A percentile compares a stretch with the other conserved stretches of the same genome.
Evolutionary conservation across 2,329 filamentous ascomycete species (phyloP).

Genomic region (Calonectria pauciramosa): DNA sequence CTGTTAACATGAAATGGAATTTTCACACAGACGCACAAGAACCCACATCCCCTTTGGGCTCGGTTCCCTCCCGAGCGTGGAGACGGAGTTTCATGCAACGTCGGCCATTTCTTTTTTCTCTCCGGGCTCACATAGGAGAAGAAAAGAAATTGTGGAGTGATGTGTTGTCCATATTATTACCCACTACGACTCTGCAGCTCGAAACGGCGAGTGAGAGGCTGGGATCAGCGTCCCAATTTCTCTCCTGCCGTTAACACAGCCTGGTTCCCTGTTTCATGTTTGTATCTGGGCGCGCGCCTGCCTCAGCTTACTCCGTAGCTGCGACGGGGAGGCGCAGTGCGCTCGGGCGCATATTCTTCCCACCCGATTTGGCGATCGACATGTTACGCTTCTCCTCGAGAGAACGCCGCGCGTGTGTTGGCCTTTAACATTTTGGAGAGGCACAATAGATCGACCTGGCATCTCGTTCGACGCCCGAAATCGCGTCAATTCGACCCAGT

Average conservation of each 20-base stretch:
- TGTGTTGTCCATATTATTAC: conserved; percentile 5
- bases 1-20: background rate
- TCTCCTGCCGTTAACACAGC: background rate
- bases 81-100: background rate
- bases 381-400: background rate
- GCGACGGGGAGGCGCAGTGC: background rate
- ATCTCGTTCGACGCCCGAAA: background rate
- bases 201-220: background rate
- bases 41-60: background rate
- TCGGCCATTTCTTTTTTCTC: background rate
- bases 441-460: background rate
- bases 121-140: background rate
- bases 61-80: background rate
- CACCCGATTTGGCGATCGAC: background rate
- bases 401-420: background rate
- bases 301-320: background rate
- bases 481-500: background rate
- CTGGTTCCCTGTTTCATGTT: background rate
- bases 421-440: background rate
- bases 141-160: background rate
- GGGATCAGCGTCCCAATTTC: conserved; percentile 5
- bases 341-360: conserved; percentile 9
- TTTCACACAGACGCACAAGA: background rate
- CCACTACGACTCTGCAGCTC: background rate
- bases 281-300: background rate